Evolutionary conservation across 345 rosid species (phyloP).

Genomic region (Brassica incana): DNA sequence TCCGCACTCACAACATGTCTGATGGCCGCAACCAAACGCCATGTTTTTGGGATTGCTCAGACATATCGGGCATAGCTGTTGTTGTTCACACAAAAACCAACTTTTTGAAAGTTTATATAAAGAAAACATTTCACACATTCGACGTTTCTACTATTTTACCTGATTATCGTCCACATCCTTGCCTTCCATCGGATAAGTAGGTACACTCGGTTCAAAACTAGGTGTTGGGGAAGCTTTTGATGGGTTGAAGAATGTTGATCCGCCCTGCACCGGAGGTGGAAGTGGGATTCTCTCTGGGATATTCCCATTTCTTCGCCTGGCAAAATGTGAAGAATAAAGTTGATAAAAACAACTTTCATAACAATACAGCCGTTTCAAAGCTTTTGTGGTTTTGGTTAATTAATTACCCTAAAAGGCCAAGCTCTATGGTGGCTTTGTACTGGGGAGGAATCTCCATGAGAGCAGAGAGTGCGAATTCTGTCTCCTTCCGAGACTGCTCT

Average conservation of each 20-base stretch:
- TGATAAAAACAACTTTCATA: background rate
- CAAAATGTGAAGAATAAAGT: conserved; percentile 15
- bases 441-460: conserved; percentile 97
- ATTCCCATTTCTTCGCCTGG: conserved; percentile 55
- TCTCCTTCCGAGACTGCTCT: conserved; percentile 63
- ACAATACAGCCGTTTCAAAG: background rate
- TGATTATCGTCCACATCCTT: conserved; percentile 51
- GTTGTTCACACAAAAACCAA: background rate
- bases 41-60: conserved; percentile 66
- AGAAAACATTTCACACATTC: conserved; percentile 8
- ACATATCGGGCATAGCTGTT: conserved; percentile 88
- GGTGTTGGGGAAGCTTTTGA: conserved; percentile 44
- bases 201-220: conserved; percentile 60
- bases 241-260: conserved; percentile 39
- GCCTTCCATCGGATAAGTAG: conserved; percentile 48
- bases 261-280: conserved; percentile 69
- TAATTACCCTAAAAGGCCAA: conserved; percentile 71
- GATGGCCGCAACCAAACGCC: conserved; percentile 99
- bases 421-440: conserved; percentile 90
- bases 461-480: conserved; percentile 86
- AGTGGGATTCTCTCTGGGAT: conserved; percentile 63
- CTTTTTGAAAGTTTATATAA: background rate
- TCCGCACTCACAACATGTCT: conserved; percentile 92
- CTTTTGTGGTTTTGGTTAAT: background rate
- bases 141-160: conserved; percentile 40